A percentile compares a stretch with the other conserved stretches of the same genome.
Evolutionary conservation across 805 yeast species (phyloP).

Genomic region (Myxozyma neotropica): DNA sequence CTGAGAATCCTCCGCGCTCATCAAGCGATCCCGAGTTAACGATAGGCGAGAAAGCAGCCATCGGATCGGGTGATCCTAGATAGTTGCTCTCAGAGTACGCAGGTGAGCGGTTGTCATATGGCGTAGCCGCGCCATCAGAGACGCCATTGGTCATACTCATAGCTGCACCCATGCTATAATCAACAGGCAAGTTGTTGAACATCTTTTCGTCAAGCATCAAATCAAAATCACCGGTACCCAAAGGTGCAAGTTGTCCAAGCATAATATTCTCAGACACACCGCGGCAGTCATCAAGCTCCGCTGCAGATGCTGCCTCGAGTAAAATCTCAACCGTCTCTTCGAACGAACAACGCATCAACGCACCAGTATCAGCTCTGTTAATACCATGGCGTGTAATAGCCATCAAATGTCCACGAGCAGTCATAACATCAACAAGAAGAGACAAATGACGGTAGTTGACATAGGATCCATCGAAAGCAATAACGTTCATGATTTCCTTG

Average conservation of each 20-base stretch:
- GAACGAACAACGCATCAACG: conserved; percentile 98
- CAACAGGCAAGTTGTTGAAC: conserved; percentile 49
- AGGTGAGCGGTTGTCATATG: conserved; percentile 72
- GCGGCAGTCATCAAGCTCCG: conserved; percentile 95
- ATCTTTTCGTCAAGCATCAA: conserved; percentile 90
- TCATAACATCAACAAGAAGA: conserved; percentile 95
- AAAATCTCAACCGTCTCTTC: conserved; percentile 98
- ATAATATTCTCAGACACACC: conserved; percentile 98
- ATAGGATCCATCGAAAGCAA: conserved; percentile 99
- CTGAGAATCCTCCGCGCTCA: conserved; percentile 83
- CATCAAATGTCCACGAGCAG: conserved; percentile 96
- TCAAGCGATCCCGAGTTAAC: conserved; percentile 81
- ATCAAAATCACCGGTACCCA: conserved; percentile 98
- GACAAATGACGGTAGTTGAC: conserved; percentile 99
- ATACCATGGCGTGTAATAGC: conserved; percentile 99
- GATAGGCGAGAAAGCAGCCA: conserved; percentile 81
- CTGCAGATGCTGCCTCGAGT: conserved; percentile 97
- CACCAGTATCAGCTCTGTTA: conserved; percentile 98
- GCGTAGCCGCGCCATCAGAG: conserved; percentile 83
- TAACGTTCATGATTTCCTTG: conserved; percentile 93
- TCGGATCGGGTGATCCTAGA: conserved; percentile 69
- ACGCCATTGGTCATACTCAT: conserved; percentile 20
- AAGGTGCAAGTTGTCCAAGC: conserved; percentile 97
- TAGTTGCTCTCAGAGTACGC: conserved; percentile 60
- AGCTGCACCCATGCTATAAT: conserved; percentile 33